phyloP scores from a whole-genome alignment of 768 basidiomycete species.

The Albatrellus ellisii region DNA sequence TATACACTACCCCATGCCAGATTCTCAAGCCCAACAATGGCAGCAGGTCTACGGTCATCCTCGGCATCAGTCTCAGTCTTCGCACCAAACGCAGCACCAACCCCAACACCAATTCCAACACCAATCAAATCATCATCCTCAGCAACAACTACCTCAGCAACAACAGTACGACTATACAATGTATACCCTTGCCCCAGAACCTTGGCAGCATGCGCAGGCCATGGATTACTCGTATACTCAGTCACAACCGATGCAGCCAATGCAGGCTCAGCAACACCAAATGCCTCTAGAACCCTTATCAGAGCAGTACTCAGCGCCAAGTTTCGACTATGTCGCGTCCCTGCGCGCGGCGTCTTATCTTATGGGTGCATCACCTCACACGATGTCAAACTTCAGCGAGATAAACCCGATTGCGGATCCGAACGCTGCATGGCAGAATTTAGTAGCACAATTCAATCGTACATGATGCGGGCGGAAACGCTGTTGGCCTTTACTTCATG shows the following conservation, averaged over 20 bases:
- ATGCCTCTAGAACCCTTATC: neutral
- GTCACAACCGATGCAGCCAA: too few species aligned
- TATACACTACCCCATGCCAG: neutral
- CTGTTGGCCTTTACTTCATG: too few species aligned
- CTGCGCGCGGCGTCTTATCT: conserved; percentile 11
- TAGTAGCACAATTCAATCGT: conserved; percentile 15
- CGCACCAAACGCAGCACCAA: conserved; percentile 2
- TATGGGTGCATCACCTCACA: conserved; percentile 1
- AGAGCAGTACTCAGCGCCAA: neutral
- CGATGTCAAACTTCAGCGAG: conserved; percentile 5
- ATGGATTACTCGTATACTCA: conserved; percentile 7
- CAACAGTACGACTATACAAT: conserved; percentile 10
- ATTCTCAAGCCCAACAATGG: conserved; percentile 2
- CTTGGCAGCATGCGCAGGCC: conserved; percentile 10
- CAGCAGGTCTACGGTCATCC: conserved; percentile 4
- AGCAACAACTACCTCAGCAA: conserved; percentile 3
- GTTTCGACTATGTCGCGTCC: conserved; percentile 13
- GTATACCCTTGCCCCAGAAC: conserved; percentile 3
- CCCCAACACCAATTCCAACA: neutral
- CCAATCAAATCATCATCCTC: conserved; percentile 7
- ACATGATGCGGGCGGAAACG: conserved; percentile 3
- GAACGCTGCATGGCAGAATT: conserved; percentile 13
- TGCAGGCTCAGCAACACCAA: conserved; percentile 1
- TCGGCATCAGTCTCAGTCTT: conserved; percentile 2
- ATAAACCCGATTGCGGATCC: conserved; percentile 11